Evolutionary conservation across 345 rosid species (phyloP), one percentile per base, ranked within the genome.

Genomic region (Acer campestre): DNA sequence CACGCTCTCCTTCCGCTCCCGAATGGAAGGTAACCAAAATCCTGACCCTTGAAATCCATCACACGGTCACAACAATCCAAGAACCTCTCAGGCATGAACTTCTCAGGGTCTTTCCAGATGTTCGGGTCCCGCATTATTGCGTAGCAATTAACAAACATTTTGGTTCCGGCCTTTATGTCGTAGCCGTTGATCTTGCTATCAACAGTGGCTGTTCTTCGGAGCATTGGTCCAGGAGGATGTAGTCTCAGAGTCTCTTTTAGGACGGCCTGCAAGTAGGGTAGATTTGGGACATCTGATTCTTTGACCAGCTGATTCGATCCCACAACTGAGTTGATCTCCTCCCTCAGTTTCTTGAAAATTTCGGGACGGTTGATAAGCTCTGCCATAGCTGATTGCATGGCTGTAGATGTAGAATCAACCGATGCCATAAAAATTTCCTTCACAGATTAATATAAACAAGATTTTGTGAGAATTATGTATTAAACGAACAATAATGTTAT

Each of bases 1-100:
- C 89, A 88, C 12, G 81, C 78, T 74, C 86, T 77, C 78, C 89
- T 77, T 42, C 87, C 90, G n/a, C 86, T 82, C 6, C 86, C 90
- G 27, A 87, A 83, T 17, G 87, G 88, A 48, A 84, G 69, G 79
- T 70, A 84, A 48, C 59, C 68, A 23, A 76, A 70, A 69, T 82
- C 85, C 48, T 80, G 83, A 14, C 89, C 86, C 67, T 81, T 77
- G 44, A 76, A 69, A 58, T 74, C 78, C 12, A 74, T 73, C 65
- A 2, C 46, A 29, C 25, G 23, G n/a, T 14, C 58, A 51, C 1
- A 35, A 51, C 0, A 35, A 58, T 6, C 53, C 65, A 78, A 44
- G 69, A 82, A 82, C 63, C 85, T 79, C 73, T 79, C 85, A 27
- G 82, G 85, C 13, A 59, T 18, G 49, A 82, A 82, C 38, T 58